Base-by-base conservation (phyloP, 2,329 filamentous ascomycete genomes). In the Chaetomium sp. region DNA sequence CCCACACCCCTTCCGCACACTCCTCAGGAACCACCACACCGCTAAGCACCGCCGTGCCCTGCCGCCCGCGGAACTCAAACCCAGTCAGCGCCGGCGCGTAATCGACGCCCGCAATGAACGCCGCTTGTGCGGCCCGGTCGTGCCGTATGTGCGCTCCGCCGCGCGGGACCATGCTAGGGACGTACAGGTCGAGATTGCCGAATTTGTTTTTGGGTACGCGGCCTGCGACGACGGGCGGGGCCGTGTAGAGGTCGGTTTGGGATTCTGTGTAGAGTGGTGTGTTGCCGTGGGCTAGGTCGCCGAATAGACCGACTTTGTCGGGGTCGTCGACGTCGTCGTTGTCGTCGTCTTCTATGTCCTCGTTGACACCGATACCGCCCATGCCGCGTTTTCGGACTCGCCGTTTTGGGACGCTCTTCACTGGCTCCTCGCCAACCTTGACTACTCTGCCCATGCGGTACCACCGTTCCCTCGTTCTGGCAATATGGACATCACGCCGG, bases 121-220 rank as follows among this genome's bases (percentile, higher is more conserved):
- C 90, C 1, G 92, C 92, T 50, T 81, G 80, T 1, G 81, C 76
- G 1, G 88, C 86, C 50, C 86, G 65, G 47, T 79, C 72, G 56
- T 78, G 72, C 5, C 70, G 65, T 32, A 97, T 74, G 68, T 97
- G 90, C 1, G 84, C 79, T 1, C 89, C 91, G 0, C 94, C 92
- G 42, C 74, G 72, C 0, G 94, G 94, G 0, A 97, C 78, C 94
- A 99, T 97, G 59, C 84, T 89, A 0, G 89, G 86, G 9, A 96
- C 91, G 68, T 92, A 97, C 41, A 95, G 81, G 66, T 97, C 94
- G 57, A 97, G 86, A 66, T 99, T 99, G 9, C 91, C 91, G 69
- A 90, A 99, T 14, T 87, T 85, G 67, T 99, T 99, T 72, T 89
- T 92, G 0, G 94, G 92, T 1, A 97, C 80, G 10, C 78, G 76